Evolutionary conservation across 148 eudicot genomes (phyloP), one percentile per base, ranked within the genome.

Genomic region (Camellia granthamiana): DNA sequence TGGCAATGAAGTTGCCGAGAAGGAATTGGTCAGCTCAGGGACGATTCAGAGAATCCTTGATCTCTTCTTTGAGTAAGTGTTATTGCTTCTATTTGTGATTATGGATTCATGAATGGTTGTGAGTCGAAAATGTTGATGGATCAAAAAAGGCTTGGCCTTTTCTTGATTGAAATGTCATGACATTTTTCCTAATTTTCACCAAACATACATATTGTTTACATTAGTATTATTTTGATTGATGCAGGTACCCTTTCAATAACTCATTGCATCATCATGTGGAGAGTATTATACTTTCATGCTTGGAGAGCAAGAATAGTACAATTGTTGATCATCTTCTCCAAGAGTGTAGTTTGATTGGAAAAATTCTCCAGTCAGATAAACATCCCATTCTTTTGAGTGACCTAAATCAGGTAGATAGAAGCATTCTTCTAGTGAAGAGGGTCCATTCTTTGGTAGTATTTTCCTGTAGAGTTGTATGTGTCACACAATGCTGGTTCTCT

Each of bases 241-340:
- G 77, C 88, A 95, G 99, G 97, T 95, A 93, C 75, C 97, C 99
- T 18, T 95, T 90, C 86, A 92, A 95, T 83, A 93, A 91, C 82
- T 91, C 94, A 5, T 86, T 95, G 78, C 99, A 95, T 89, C 97
- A 95, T 92, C 93, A 95, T 68, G 97, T 92, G 77, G 99, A 95
- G 90, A 95, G 99, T 84, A 95, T 95, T 19, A 82, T 92, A 78
- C 84, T 74, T 79, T 93, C 97, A 66, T 93, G 97, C 83, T 83
- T 95, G 85, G 99, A 93, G 83, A 90, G 99, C 86, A 86, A 86
- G 81, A 91, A 87, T 78, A 75, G 68, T 82, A 66, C 87, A 55
- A 84, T 92, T 71, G 65, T 89, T 75, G 91, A 90, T 80, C 97
- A 93, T 89, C 90, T 93, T 44, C 85, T 93, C 38, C 46, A 61